Evolutionary conservation across 352 stramenopile species (phyloP).

Genomic region (Phytophthora pisi): DNA sequence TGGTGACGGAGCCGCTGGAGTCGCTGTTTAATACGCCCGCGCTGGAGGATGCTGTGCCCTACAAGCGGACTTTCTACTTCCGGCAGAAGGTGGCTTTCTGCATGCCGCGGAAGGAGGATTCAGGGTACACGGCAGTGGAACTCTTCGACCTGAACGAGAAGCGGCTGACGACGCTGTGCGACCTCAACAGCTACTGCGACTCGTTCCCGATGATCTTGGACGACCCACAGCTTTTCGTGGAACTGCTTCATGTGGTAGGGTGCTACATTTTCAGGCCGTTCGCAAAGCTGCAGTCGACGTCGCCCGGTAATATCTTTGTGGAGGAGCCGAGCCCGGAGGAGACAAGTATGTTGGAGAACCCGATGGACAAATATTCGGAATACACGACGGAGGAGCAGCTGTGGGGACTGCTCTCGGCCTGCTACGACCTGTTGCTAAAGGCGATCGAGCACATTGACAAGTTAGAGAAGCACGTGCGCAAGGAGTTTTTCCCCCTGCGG

Average conservation of each 20-base stretch:
- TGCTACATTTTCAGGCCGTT: constrained; percentile 88
- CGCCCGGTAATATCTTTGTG: constrained; percentile 82
- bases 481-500: constrained; percentile 83
- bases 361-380: constrained; percentile 86
- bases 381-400: constrained; percentile 85
- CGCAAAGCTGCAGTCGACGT: constrained; percentile 46
- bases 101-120: constrained; percentile 65
- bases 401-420: constrained; percentile 80
- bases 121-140: constrained; percentile 47
- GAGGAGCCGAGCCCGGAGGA: constrained; percentile 79
- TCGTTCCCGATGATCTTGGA: constrained; percentile 81
- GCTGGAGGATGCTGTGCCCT: constrained; percentile 79
- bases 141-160: constrained; percentile 89
- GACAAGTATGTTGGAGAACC: constrained; percentile 58
- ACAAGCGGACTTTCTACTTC: constrained; percentile 87
- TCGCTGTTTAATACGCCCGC: constrained; percentile 79
- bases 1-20: constrained; percentile 64
- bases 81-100: constrained; percentile 87
- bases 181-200: constrained; percentile 89
- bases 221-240: constrained; percentile 82
- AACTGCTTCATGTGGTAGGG: constrained; percentile 80
- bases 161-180: constrained; percentile 79
- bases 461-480: constrained; percentile 86
- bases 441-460: constrained; percentile 91
- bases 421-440: constrained; percentile 84